Base-by-base conservation (phyloP, 192 early-diverging fungal species). In the Diversispora eburnea region DNA sequence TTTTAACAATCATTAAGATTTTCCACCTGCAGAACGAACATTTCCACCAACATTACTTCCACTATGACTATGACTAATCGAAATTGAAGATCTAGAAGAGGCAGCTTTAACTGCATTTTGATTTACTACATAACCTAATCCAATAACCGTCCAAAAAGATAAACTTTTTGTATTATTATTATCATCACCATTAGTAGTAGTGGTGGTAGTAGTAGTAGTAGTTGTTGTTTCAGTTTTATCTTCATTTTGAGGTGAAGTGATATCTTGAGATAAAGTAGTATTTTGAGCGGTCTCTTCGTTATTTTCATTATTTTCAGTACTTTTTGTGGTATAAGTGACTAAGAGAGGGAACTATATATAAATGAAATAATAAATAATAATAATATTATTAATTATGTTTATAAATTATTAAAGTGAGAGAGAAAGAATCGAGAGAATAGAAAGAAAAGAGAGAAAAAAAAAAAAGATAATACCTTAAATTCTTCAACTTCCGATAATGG, bases 281-380 rank as follows among this genome's bases (percentile, higher is more conserved):
- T 74, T 69, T 49, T 42, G 62, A 20, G 20, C 39, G 8, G 45
- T 70, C 4, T 70, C 75, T 33, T 33, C 25, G 2, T 33, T 33
- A 49, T 73, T 76, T 45, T 78, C 80, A 15, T 77, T 73, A 20
- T 69, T 76, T 49, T 81, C 81, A 41, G 81, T 78, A 63, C 78
- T 78, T 52, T 80, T 83, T 70, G 80, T 84, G 7, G 81, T 80
- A 61, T 83, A 87, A 5, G 79, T 85, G 8, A 90, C 85, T 4
- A 88, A 67, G 8, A 90, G 78, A 22, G 89, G 88, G 57, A 90
- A 88, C 89, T 90, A 77, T 25, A 73, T n/a, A n/a, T n/a, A 42
- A 51, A 33, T 67, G 45, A 51, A 52, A 63, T 42, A 51, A 43
- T 63, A 46, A 45, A 20, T 33, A 59, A 68, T n/a, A n/a, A n/a